Evolutionary conservation across 306 rosid species (phyloP).

Genomic region (Quillaja saponaria): DNA sequence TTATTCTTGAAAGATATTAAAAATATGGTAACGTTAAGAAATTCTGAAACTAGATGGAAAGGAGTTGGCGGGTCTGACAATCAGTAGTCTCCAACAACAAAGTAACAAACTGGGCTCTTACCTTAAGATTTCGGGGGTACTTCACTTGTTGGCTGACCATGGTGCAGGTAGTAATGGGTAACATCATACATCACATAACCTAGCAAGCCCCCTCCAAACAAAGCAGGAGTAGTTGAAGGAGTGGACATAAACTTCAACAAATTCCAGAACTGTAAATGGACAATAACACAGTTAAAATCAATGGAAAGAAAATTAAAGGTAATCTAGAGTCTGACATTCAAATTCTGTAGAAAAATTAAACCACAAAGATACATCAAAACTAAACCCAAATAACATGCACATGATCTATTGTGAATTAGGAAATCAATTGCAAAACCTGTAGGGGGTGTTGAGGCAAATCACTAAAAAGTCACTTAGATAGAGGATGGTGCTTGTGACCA

Average conservation of each 20-base stretch:
- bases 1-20: no score
- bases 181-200: constrained; percentile 93
- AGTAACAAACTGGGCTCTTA: constrained; percentile 31
- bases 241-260: constrained; percentile 62
- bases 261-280: constrained; percentile 72
- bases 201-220: constrained; percentile 87
- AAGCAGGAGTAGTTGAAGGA: constrained; percentile 73
- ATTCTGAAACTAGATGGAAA: no score
- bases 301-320: constrained; percentile 31
- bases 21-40: no score
- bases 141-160: constrained; percentile 72
- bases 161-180: constrained; percentile 93
- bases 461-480: no score
- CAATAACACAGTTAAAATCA: constrained; percentile 26
- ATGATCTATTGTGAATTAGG: constrained; percentile 8
- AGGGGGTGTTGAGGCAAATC: no score
- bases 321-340: no score
- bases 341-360: no score
- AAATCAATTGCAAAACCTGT: no score
- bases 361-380: neutral
- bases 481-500: no score
- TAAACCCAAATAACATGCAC: constrained; percentile 17
- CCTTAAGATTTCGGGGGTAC: constrained; percentile 71
- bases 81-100: no score
- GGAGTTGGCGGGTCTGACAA: no score